Evolutionary conservation across 371 early-diverging fungal species (phyloP), one percentile per base, ranked within the genome.

Genomic region (Mortierella sp.): DNA sequence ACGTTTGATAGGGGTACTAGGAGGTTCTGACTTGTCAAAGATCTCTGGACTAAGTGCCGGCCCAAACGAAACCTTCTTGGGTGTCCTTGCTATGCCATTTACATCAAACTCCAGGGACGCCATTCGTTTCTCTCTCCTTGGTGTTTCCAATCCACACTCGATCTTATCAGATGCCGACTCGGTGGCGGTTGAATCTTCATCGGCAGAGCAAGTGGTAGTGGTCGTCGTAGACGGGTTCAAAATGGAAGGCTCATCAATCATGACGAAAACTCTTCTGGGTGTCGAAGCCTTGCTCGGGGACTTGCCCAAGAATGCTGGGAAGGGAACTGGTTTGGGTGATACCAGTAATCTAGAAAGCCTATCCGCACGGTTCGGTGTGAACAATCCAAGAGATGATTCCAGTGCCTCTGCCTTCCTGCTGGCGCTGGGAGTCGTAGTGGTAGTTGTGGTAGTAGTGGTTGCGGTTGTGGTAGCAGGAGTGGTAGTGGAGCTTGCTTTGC

Each of bases 1-100:
- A 13, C 86, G 80, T 9, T 80, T 78, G 44, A 86, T 57, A 0
- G 86, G 86, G 6, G 86, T 84, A 10, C 81, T 66, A 0, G 86
- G 80, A 24, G 86, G 86, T 19, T 81, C 76, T 4, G 58, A 21
- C 27, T 71, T 52, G 51, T 83, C 83, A 57, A 86, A 86, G 55
- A 86, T 50, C 61, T 86, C 86, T 5, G 86, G 86, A 21, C 83
- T 82, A 34, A 86, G 59, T 6, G 79, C 71, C 5, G 86, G 86
- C 14, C 86, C 86, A 56, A 86, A 86, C 44, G 85, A 71, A 13
- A 86, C 86, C 71, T 83, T 78, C 67, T 78, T 62, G 41, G 64
- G 41, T 44, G 59, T 54, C 68, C 65, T n/a, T 39, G 40, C 17
- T 8, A 53, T 8, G n/a, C 44, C 37, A n/a, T 19, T 14, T 2